Percentiles rank a stretch among this genome's conserved stretches.
Conservation (phyloP, 495 filamentous ascomycete genomes). For the Ramalina intermedia region DNA sequence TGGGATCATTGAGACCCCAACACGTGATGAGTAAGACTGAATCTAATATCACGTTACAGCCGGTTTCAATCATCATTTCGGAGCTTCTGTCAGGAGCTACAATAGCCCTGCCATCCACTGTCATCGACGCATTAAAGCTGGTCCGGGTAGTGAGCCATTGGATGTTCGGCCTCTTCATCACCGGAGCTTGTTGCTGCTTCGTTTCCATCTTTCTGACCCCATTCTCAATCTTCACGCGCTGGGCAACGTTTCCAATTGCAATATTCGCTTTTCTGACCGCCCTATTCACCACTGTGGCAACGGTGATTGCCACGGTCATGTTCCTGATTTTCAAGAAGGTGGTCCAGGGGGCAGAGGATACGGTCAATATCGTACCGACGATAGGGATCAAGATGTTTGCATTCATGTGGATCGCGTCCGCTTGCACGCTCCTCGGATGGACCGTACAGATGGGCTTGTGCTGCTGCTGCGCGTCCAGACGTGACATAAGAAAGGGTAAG, state of each 20-base stretch:
- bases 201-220: constrained; percentile 52
- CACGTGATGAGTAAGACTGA: no score
- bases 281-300: constrained; percentile 51
- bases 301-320: constrained; percentile 65
- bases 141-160: constrained; percentile 65
- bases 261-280: constrained; percentile 48
- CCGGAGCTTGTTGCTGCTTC: constrained; percentile 49
- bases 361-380: constrained; percentile 59
- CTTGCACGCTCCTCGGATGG: constrained; percentile 50
- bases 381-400: constrained; percentile 65
- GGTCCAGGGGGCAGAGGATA: constrained; percentile 40
- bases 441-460: constrained; percentile 56
- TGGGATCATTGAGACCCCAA: no score
- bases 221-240: constrained; percentile 35
- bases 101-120: constrained; percentile 59
- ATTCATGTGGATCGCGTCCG: constrained; percentile 78
- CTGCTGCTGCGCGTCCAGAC: constrained; percentile 52
- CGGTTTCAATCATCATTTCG: constrained; percentile 58
- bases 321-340: constrained; percentile 64
- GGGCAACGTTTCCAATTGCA: constrained; percentile 37
- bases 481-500: constrained; percentile 43
- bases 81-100: constrained; percentile 72
- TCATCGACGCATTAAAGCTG: constrained; percentile 57
- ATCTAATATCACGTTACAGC: constrained; percentile 15
- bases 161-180: constrained; percentile 85